Evolutionary conservation across 169 alveolate species (phyloP), one percentile per base, ranked within the genome.

Genomic region (Toxoplasma gondii): DNA sequence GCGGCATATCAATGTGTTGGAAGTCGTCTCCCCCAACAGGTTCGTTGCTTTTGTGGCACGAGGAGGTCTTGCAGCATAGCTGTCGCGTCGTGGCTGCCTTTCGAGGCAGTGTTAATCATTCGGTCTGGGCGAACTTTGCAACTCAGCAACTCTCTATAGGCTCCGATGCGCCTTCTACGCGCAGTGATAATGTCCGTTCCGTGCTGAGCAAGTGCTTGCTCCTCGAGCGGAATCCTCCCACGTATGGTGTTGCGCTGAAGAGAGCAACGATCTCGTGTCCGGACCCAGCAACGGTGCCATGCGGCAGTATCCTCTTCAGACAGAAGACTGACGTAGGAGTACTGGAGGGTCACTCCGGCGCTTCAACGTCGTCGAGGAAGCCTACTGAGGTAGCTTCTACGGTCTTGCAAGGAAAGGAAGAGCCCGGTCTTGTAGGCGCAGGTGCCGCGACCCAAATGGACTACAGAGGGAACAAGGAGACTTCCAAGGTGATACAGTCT

Each of bases 41-140:
- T 34, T 69, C 82, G n/a, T 19, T 78, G 39, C 44, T 78, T 19
- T 27, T 78, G 39, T 78, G 86, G 86, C 27, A 19, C 10, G 86
- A 78, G 86, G 86, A 78, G 43, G 45, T 78, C 86, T 4, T 10
- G 39, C 29, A 10, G n/a, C 9, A 19, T 9, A 78, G n/a, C 5
- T 78, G 86, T n/a, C 44, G 44, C 2, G 45, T 78, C 27, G 86
- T 78, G 4, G 86, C 86, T n/a, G 86, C 43, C 49, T 78, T 78
- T n/a, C 86, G 86, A n/a, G 86, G 86, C 19, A 19, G n/a, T 12
- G 86, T n/a, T 19, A 16, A 27, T 10, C 10, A 19, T 19, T 17
- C 39, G 16, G 86, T 78, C 43, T 4, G 44, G 43, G 86, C 86
- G 45, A 78, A 78, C n/a, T 78, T 36, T n/a, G 86, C 86, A 78